These are phyloP conservation scores for Iodosphaeria phyllophila DNA, from an alignment of 2,329 filamentous ascomycete genomes.

Conservation along the genomic window DNA sequence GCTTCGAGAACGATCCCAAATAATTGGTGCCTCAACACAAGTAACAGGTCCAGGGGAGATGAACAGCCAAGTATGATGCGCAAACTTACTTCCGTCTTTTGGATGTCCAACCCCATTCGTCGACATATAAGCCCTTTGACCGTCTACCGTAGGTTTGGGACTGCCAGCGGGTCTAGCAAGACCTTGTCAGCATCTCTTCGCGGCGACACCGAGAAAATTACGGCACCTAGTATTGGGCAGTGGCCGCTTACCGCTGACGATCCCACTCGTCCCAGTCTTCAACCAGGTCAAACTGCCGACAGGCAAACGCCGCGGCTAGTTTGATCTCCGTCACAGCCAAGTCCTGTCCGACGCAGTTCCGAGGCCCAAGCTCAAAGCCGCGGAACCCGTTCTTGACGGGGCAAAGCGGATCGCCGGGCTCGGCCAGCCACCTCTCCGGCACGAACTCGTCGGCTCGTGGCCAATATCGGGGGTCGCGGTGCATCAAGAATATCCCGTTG, in stretches of 20 bases:
- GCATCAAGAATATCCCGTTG: constrained; percentile 7
- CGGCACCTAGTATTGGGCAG: not conserved
- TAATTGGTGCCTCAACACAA: too few relatives aligned
- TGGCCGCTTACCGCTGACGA: constrained; percentile 1
- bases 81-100: too few relatives aligned
- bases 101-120: too few relatives aligned
- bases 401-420: constrained; percentile 7
- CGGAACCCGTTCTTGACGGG: constrained; percentile 12
- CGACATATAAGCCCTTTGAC: constrained; percentile 1
- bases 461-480: constrained; percentile 17
- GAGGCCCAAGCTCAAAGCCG: constrained; percentile 18
- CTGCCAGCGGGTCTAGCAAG: too few relatives aligned
- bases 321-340: constrained; percentile 17
- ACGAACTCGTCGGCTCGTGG: constrained; percentile 17
- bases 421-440: constrained; percentile 22
- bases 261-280: constrained; percentile 2
- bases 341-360: constrained; percentile 17
- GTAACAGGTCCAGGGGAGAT: too few relatives aligned
- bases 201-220: too few relatives aligned
- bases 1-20: too few relatives aligned
- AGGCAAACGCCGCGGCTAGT: constrained; percentile 9
- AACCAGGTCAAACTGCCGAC: constrained; percentile 7
- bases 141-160: constrained; percentile 1
- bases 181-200: too few relatives aligned
- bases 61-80: too few relatives aligned